Base-by-base conservation (phyloP, 1,284 basidiomycete species). In the Rhodotorula sp. region DNA sequence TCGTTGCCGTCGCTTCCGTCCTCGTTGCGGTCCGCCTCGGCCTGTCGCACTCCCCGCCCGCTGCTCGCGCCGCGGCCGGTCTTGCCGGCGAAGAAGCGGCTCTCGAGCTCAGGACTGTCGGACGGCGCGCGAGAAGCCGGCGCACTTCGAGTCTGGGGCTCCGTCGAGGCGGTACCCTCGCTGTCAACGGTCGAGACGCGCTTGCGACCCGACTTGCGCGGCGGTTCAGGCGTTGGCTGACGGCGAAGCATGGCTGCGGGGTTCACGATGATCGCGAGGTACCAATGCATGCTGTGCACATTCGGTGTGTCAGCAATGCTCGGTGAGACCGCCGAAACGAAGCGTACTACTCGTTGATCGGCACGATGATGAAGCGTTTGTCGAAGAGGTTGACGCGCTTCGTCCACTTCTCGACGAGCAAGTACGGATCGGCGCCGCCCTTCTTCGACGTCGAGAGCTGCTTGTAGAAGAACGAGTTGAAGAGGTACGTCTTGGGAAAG, bases 391-490 rank as follows among this genome's bases (percentile, higher is more conserved):
- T 87, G 59, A 79, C 77, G 78, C 89, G 91, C 46, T 88, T 87
- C 0, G 96, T 99, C 97, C 97, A 99, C 81, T 96, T 97, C 44
- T 88, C 87, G 64, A 99, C 92, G 67, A 89, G 90, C 49, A 89
- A 83, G 79, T 95, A 98, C 57, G 49, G 61, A 44, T 66, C 65
- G 34, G 13, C 17, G 0, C 19, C 27, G 10, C 48, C n/a, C 44
- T 62, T 71, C 67, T 70, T 74, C 79, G 87, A 88, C 73, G 86
- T 86, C 70, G 89, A 89, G n/a, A 99, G 83, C 79, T 95, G 94
- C 82, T 94, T 91, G 84, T 93, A 98, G 82, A 99, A 98, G 84
- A 97, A 99, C 0, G 95, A 94, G 80, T 90, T 98, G 85, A 99
- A 98, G 10, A 99, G 86, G 79, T 97, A 89, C 3, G 96, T 86